Base-by-base conservation (phyloP, 805 yeast genomes). In the Candida mattraensis region DNA sequence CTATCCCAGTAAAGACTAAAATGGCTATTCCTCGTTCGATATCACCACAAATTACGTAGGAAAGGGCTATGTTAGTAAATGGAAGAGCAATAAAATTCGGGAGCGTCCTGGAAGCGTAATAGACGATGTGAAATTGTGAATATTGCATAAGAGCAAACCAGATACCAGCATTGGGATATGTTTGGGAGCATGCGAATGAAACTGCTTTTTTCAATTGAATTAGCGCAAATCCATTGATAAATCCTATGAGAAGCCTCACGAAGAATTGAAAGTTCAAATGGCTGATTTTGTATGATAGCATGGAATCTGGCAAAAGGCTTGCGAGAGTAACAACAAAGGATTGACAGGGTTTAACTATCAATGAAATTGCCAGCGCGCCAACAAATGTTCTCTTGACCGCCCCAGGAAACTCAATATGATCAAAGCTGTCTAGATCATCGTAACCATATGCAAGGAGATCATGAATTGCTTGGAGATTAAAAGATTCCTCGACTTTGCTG, bases 401-500 rank as follows among this genome's bases (percentile, higher is more conserved):
- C 2, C 97, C 97, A 0, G 96, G 95, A 56, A 87, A 91, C 34
- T 67, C 59, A 6, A 68, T 44, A 56, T 91, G 98, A 54, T 91
- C 97, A 54, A 72, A 91, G 31, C 64, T 43, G 1, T 61, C 42
- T 1, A 72, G 25, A 16, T 68, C 60, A 24, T 66, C 60, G 1
- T 64, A 45, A 1, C 96, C 96, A 54, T 77, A 70, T 44, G 73
- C 71, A 32, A 86, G 45, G 27, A 88, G 67, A 51, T 91, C 97
- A 54, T 89, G 88, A 26, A 87, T 68, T 0, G 97, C 97, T 52
- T 91, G 97, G 28, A 86, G 66, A 49, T 82, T 86, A 69, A 91
- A 91, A 18, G 96, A 86, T 58, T 91, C 98, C 57, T 91, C 97
- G 0, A 91, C 96, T 61, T 91, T 91, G 2, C 97, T 83, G 60